Conservation (phyloP, 1,284 basidiomycete genomes). For the Fomitiporia mediterranea region DNA sequence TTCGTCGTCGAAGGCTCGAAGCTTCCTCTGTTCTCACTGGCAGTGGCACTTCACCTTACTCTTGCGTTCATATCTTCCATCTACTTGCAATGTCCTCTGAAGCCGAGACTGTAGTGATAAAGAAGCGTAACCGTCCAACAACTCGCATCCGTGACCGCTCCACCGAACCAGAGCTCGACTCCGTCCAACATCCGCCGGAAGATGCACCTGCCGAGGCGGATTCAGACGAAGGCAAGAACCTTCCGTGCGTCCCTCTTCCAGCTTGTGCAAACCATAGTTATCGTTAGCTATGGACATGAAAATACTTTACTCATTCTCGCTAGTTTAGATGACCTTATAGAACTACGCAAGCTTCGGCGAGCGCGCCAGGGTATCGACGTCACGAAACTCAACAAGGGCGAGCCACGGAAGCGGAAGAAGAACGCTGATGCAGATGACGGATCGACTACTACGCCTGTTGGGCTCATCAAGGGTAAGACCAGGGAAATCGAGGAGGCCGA, state of each 20-base stretch:
- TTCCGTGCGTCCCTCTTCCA: conserved; percentile 42
- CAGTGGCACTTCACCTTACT: neutral
- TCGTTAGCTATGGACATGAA: conserved; percentile 4
- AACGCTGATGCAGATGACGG: conserved; percentile 46
- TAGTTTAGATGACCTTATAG: conserved; percentile 79
- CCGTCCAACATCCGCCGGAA: conserved; percentile 24
- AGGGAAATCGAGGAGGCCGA: conserved; percentile 48
- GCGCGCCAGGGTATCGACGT: conserved; percentile 83
- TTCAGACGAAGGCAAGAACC: conserved; percentile 38
- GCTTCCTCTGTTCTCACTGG: neutral
- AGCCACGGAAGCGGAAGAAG: conserved; percentile 67
- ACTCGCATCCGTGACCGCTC: conserved; percentile 45
- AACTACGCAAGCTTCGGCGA: conserved; percentile 75
- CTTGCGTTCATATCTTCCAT: no score
- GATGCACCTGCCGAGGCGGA: conserved; percentile 25
- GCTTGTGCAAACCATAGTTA: no score
- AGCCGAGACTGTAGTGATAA: conserved; percentile 42
- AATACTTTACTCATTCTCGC: conserved; percentile 10
- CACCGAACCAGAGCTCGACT: conserved; percentile 30
- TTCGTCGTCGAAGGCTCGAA: neutral
- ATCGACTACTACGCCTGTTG: conserved; percentile 38
- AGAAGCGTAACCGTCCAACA: conserved; percentile 58
- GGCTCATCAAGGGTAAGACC: conserved; percentile 44
- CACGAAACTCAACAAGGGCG: conserved; percentile 80
- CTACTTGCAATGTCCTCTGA: neutral